phyloP scores from a whole-genome alignment of 2,329 filamentous ascomycete genomes.

The Cladobotryum mycophilum region DNA sequence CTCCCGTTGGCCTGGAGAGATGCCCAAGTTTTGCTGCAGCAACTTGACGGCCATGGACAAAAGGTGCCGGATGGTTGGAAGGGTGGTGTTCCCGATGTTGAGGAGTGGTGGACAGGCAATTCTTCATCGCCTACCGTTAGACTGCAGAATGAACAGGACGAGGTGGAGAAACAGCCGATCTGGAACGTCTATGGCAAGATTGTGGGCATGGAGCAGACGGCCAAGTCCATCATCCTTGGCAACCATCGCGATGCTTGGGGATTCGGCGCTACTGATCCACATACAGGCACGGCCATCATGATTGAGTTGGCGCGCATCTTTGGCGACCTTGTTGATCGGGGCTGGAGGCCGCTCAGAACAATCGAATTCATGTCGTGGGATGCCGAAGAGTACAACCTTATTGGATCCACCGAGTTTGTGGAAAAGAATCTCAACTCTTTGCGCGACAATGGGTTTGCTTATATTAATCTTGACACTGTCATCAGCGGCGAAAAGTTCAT shows the following conservation, averaged over 20 bases:
- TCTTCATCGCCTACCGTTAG: constrained; percentile 68
- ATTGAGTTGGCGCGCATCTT: constrained; percentile 83
- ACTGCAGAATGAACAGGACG: constrained; percentile 81
- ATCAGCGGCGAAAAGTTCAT: constrained; percentile 69
- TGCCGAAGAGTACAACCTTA: constrained; percentile 83
- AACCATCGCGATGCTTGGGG: constrained; percentile 93
- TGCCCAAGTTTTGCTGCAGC: constrained; percentile 70
- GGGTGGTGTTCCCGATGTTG: constrained; percentile 68
- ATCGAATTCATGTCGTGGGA: constrained; percentile 99
- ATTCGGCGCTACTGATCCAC: constrained; percentile 79
- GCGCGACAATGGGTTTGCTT: constrained; percentile 70
- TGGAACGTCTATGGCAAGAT: constrained; percentile 90
- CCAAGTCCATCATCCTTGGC: constrained; percentile 82
- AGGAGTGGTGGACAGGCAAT: constrained; percentile 81
- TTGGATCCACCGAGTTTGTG: constrained; percentile 92
- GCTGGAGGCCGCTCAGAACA: constrained; percentile 88
- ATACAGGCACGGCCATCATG: constrained; percentile 84
- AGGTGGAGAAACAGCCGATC: constrained; percentile 73
- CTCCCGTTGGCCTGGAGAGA: constrained; percentile 86
- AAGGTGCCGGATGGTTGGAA: constrained; percentile 64
- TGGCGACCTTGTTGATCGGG: constrained; percentile 65
- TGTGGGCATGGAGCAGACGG: constrained; percentile 71
- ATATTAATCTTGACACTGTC: constrained; percentile 84
- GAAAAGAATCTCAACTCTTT: constrained; percentile 73
- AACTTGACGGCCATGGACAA: constrained; percentile 68